Evolutionary conservation across 768 basidiomycete genomes (phyloP).

Genomic region (Hypsizygus marmoreus): DNA sequence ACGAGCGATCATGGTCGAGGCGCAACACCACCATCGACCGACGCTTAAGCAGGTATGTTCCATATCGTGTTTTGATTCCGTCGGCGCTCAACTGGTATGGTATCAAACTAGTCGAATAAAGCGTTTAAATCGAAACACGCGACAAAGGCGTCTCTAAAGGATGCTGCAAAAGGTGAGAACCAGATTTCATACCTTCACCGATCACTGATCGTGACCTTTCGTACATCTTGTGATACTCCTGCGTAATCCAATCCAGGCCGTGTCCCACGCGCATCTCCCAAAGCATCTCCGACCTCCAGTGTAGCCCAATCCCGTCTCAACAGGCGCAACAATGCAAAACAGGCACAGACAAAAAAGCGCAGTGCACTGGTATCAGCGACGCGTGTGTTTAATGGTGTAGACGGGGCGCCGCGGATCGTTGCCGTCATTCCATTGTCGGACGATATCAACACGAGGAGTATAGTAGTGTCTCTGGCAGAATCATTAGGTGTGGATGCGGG

Average conservation of each 20-base stretch:
- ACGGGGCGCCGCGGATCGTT: conserved; percentile 83
- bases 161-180: conserved; percentile 74
- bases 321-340: conserved; percentile 83
- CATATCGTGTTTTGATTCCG: conserved; percentile 3
- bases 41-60: conserved; percentile 79
- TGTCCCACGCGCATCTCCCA: conserved; percentile 54
- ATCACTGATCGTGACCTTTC: background rate
- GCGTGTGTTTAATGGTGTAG: conserved; percentile 76
- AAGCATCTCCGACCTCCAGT: conserved; percentile 48
- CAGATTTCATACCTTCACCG: background rate
- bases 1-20: conserved; percentile 36
- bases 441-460: conserved; percentile 56
- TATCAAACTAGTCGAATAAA: no score
- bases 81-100: no score
- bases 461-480: conserved; percentile 58
- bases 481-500: conserved; percentile 57
- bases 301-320: conserved; percentile 72
- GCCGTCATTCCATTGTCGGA: conserved; percentile 82
- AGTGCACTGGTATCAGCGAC: conserved; percentile 66
- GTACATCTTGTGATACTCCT: background rate
- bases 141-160: conserved; percentile 81
- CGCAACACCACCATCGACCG: conserved; percentile 68
- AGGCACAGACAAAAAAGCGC: conserved; percentile 74
- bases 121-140: conserved; percentile 90
- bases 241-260: conserved; percentile 44